phyloP scores from a whole-genome alignment of 768 basidiomycete genomes.

The Imleria badia region DNA sequence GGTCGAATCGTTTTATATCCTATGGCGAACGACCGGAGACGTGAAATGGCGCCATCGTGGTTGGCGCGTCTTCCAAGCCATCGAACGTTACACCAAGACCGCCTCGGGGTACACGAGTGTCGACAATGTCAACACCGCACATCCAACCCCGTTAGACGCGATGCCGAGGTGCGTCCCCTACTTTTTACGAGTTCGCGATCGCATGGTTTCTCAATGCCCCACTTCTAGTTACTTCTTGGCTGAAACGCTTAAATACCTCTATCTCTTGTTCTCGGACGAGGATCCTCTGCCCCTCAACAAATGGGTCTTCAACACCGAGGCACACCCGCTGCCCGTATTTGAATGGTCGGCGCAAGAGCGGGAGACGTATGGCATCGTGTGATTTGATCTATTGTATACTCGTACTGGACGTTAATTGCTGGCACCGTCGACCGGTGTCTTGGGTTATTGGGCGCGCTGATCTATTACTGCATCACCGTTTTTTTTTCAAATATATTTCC shows the following conservation, averaged over 20 bases:
- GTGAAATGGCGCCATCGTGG: constrained; percentile 67
- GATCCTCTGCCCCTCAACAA: constrained; percentile 54
- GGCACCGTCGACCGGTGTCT: neutral
- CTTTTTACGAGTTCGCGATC: neutral
- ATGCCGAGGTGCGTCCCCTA: constrained; percentile 67
- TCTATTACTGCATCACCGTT: neutral
- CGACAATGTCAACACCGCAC: constrained; percentile 39
- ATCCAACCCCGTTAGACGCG: constrained; percentile 42
- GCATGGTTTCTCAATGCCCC: constrained; percentile 7
- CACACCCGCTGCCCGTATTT: constrained; percentile 77
- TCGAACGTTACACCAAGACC: constrained; percentile 59
- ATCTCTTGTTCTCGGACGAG: constrained; percentile 63
- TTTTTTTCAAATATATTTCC: no score
- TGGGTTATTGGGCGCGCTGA: no score
- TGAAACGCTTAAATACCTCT: constrained; percentile 70
- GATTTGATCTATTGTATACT: neutral
- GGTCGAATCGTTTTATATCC: constrained; percentile 66
- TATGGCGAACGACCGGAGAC: constrained; percentile 72
- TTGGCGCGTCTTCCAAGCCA: constrained; percentile 67
- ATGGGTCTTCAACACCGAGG: constrained; percentile 69
- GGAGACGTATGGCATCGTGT: constrained; percentile 35
- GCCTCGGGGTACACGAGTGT: constrained; percentile 61
- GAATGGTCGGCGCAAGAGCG: constrained; percentile 58
- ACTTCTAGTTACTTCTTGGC: constrained; percentile 49
- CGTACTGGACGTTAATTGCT: neutral